A percentile compares a stretch with the other conserved stretches of the same genome.
Conservation (phyloP, 345 rosid species). For the Eucalyptus grandis region DNA sequence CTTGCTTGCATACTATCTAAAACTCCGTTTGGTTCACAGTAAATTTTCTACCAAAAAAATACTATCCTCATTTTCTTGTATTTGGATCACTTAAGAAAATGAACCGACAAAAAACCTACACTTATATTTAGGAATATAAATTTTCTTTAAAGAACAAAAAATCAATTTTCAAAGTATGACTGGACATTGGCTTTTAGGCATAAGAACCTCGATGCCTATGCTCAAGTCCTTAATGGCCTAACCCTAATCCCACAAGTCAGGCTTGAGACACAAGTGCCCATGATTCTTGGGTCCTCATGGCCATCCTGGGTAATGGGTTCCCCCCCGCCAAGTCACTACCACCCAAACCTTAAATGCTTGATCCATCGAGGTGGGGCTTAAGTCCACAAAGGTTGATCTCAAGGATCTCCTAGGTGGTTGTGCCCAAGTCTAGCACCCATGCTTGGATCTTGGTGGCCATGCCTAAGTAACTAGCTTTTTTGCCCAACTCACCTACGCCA, state of each 20-base stretch:
- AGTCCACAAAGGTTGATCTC: not conserved
- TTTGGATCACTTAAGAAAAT: not conserved
- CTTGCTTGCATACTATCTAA: not conserved
- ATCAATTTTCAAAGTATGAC: not conserved
- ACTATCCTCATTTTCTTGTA: not conserved
- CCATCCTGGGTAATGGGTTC: not conserved
- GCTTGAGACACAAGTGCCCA: not conserved
- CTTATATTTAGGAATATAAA: not conserved
- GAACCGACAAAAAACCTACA: no score
- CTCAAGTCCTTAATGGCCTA: not conserved
- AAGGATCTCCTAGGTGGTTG: not conserved
- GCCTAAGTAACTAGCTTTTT: not conserved
- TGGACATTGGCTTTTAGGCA: not conserved
- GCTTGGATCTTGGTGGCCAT: not conserved
- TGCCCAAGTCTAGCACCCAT: not conserved
- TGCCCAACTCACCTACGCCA: not conserved
- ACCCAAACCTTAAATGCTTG: rapidly evolving
- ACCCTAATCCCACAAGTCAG: not conserved
- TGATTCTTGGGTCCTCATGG: not conserved
- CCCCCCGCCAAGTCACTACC: not conserved
- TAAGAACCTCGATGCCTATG: no score
- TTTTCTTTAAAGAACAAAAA: no score
- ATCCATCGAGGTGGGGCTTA: not conserved
- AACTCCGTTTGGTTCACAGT: not conserved
- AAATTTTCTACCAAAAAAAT: no score